Percentiles rank a stretch among this genome's conserved stretches.
Conservation (phyloP, 768 basidiomycete species). For the Steccherinum ochraceum region DNA sequence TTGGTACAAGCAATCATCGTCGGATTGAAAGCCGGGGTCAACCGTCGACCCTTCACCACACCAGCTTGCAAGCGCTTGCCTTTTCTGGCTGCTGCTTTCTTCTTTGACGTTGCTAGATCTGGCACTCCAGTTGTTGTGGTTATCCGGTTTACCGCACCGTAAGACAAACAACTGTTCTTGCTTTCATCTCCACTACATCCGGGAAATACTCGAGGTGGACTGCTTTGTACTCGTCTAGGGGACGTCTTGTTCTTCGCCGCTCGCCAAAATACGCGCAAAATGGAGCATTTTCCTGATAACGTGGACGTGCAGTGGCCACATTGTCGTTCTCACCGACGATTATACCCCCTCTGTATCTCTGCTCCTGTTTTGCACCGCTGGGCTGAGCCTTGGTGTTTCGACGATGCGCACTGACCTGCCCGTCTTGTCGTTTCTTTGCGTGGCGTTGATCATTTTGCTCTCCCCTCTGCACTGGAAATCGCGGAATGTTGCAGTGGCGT, state of each 20-base stretch:
- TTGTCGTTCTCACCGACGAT: not conserved
- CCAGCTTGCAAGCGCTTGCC: not conserved
- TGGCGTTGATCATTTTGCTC: slow-evolving; percentile 16
- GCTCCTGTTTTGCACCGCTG: not conserved
- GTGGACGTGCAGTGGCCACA: not conserved
- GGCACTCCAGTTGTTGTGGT: not conserved
- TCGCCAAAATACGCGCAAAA: not conserved
- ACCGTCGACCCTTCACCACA: not conserved
- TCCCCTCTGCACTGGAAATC: slow-evolving; percentile 21
- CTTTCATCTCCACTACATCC: not conserved
- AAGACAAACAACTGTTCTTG: not conserved
- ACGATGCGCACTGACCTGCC: slow-evolving; percentile 16
- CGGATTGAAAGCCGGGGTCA: too few relatives aligned
- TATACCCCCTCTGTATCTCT: not conserved
- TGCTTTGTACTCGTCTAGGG: not conserved
- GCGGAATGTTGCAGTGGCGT: slow-evolving; percentile 23
- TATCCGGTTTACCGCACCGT: not conserved
- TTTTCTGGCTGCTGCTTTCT: not conserved
- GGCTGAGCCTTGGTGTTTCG: slow-evolving; percentile 1
- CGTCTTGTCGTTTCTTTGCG: slow-evolving; percentile 22
- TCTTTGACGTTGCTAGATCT: not conserved
- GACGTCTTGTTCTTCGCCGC: not conserved
- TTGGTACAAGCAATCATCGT: too few relatives aligned
- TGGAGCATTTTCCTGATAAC: not conserved
- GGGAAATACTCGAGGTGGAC: not conserved